These are phyloP conservation scores for Coniochaeta prunicola DNA, from an alignment of 2,329 filamentous ascomycete genomes.

Conservation along the genomic window DNA sequence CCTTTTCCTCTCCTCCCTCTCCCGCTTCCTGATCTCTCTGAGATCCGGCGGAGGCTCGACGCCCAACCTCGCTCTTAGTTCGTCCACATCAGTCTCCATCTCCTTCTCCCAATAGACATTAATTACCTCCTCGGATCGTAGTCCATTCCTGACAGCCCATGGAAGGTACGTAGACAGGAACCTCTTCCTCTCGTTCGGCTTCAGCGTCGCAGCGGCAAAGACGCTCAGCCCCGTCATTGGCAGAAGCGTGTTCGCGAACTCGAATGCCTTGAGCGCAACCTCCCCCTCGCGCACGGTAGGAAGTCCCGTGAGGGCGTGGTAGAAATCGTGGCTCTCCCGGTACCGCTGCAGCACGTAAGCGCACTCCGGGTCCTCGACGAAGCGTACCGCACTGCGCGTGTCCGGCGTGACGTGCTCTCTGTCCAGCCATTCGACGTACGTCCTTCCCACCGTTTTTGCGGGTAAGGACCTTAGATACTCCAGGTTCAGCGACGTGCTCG, in stretches of 20 bases:
- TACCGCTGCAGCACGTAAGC: slow-evolving; percentile 99
- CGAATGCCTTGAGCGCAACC: slow-evolving; percentile 94
- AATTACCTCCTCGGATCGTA: slow-evolving; percentile 71
- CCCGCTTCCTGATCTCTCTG: slow-evolving; percentile 64
- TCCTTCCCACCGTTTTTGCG: slow-evolving; percentile 65
- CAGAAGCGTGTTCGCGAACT: slow-evolving; percentile 88
- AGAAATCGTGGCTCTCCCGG: slow-evolving; percentile 95
- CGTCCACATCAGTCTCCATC: slow-evolving; percentile 74
- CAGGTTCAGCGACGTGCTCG: slow-evolving; percentile 62
- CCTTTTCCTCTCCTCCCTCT: slow-evolving; percentile 61
- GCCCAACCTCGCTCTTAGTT: slow-evolving; percentile 65
- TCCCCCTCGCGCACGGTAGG: slow-evolving; percentile 93
- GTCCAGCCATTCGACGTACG: slow-evolving; percentile 88
- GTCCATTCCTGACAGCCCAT: slow-evolving; percentile 83
- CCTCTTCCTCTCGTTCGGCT: slow-evolving; percentile 67
- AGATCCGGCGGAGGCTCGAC: slow-evolving; percentile 88
- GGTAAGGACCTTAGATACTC: slow-evolving; percentile 65
- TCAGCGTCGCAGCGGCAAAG: slow-evolving; percentile 79
- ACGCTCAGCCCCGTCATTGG: slow-evolving; percentile 92
- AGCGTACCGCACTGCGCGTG: slow-evolving; percentile 73
- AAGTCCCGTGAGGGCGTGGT: slow-evolving; percentile 86
- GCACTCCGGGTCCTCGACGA: slow-evolving; percentile 91
- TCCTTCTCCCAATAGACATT: slow-evolving; percentile 98
- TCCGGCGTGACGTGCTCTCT: slow-evolving; percentile 89
- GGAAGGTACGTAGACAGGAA: slow-evolving; percentile 76